These are phyloP conservation scores for Mortierella hygrophila DNA, from an alignment of 192 early-diverging fungal species.

Conservation along the genomic window DNA sequence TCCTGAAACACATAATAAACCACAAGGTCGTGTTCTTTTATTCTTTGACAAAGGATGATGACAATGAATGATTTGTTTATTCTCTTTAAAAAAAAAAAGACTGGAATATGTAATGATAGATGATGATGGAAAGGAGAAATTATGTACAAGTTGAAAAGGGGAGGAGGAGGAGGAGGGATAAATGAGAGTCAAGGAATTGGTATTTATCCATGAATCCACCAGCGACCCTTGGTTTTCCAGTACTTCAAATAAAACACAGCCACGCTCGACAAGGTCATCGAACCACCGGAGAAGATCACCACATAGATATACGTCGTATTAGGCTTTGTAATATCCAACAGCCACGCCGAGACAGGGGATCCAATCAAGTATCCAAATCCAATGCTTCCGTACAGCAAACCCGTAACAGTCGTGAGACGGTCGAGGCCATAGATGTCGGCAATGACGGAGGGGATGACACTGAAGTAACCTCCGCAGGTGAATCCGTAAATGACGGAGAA, in stretches of 20 bases:
- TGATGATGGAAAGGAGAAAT: not conserved
- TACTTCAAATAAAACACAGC: constrained; percentile 51
- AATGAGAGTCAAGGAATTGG: not conserved
- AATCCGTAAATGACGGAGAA: constrained; percentile 57
- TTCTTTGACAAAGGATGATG: not conserved
- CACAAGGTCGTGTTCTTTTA: too few relatives aligned
- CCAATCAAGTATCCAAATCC: constrained; percentile 52
- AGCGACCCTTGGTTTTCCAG: constrained; percentile 51
- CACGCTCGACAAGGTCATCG: constrained; percentile 51
- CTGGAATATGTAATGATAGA: not conserved
- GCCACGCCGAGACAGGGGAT: constrained; percentile 36
- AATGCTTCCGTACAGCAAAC: constrained; percentile 48
- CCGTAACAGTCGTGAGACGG: constrained; percentile 46
- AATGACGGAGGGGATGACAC: constrained; percentile 50
- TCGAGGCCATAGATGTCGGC: constrained; percentile 53
- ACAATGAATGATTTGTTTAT: not conserved
- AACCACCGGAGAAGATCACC: constrained; percentile 41
- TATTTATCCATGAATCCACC: constrained; percentile 45
- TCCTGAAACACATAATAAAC: not conserved
- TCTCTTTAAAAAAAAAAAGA: not conserved
- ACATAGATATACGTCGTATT: constrained; percentile 47
- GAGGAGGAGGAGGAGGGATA: not conserved
- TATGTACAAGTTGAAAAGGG: not conserved
- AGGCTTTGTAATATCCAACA: constrained; percentile 50
- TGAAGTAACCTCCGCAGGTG: constrained; percentile 50